Conservation (phyloP, 495 filamentous ascomycete genomes). For the Lichina pygmaea region DNA sequence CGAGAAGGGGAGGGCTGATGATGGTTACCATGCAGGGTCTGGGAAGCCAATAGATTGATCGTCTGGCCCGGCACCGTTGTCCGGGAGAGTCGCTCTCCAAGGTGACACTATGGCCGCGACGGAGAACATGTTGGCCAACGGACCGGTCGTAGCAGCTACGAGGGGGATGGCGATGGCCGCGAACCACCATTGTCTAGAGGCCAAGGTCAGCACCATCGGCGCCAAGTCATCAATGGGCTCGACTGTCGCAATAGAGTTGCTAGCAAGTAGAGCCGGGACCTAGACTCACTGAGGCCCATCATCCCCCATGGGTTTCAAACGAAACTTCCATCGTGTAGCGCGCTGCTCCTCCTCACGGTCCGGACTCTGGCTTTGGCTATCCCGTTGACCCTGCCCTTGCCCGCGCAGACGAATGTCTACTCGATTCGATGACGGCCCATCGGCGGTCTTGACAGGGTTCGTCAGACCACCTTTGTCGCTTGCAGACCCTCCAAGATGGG, state of each 20-base stretch:
- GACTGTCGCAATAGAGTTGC: no score
- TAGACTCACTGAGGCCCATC: slow-evolving; percentile 16
- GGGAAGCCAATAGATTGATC: slow-evolving; percentile 15
- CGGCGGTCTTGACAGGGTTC: no score
- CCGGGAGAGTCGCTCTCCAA: slow-evolving; percentile 27
- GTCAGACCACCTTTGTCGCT: no score
- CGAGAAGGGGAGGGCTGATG: neutral
- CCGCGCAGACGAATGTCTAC: no score
- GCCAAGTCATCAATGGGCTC: neutral
- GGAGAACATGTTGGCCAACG: slow-evolving; percentile 51
- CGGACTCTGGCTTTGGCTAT: no score
- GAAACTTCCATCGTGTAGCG: neutral
- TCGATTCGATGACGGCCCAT: no score
- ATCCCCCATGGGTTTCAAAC: slow-evolving; percentile 19
- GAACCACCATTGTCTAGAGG: slow-evolving; percentile 37
- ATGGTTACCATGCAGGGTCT: slow-evolving; percentile 25
- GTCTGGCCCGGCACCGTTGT: slow-evolving; percentile 12
- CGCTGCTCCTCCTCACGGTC: no score
- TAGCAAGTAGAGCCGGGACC: neutral
- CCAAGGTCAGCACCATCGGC: neutral
- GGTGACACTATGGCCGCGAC: slow-evolving; percentile 41
- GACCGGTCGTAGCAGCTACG: slow-evolving; percentile 41
- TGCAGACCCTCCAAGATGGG: no score
- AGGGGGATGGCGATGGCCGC: slow-evolving; percentile 54
- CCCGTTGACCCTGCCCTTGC: no score